Percentiles rank a stretch among this genome's conserved stretches.
Conservation (phyloP, 2,329 filamentous ascomycete genomes). For the Exophiala oligosperma region DNA sequence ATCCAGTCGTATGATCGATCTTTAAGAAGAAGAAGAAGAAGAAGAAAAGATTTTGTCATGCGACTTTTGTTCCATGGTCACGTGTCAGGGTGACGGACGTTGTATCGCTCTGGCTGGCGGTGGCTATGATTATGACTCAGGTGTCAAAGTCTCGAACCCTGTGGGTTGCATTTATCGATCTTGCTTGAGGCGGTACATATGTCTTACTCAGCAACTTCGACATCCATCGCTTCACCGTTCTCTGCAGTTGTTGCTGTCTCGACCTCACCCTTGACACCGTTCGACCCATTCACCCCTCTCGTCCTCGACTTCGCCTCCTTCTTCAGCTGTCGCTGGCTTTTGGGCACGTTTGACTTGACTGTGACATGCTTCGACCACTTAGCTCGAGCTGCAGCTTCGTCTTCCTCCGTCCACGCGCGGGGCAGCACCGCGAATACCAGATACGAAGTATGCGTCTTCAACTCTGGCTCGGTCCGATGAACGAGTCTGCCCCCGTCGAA, state of each 20-base stretch:
- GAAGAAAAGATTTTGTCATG: no score
- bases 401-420: conserved; percentile 78
- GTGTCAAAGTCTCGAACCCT: no score
- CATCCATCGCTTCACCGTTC: not conserved
- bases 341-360: conserved; percentile 19
- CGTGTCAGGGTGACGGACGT: not conserved
- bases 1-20: no score
- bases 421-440: conserved; percentile 89
- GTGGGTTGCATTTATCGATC: no score
- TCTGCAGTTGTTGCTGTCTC: not conserved
- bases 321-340: conserved; percentile 28
- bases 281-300: conserved; percentile 15
- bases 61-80: not conserved
- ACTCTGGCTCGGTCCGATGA: conserved; percentile 79
- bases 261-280: not conserved
- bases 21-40: no score
- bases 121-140: not conserved
- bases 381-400: conserved; percentile 68
- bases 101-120: not conserved
- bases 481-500: conserved; percentile 77
- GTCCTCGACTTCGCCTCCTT: conserved; percentile 29
- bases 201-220: not conserved
- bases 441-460: conserved; percentile 98
- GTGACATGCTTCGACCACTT: conserved; percentile 50
- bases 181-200: not conserved